Base-by-base conservation (phyloP, 805 yeast genomes). In the Myxozyma geophila region DNA sequence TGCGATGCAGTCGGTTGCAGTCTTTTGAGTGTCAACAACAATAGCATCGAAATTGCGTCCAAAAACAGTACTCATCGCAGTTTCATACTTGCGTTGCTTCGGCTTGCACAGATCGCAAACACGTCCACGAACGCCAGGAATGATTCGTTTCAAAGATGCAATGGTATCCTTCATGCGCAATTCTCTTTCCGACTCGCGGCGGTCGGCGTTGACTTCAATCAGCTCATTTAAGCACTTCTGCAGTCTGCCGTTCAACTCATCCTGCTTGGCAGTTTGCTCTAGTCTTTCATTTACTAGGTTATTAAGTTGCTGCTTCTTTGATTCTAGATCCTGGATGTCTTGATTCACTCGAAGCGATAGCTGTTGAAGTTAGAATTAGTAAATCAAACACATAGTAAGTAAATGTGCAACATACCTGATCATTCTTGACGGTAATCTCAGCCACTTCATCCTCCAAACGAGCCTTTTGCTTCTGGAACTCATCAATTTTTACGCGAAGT, bases 121-220 rank as follows among this genome's bases (percentile, higher is more conserved):
- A 10, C 91, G 75, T 2, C 98, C 98, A 68, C 82, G 82, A 2
- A 95, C 96, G 3, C 96, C 92, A 0, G 96, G 95, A 67, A 88
- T 83, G n/a, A 87, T 75, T 71, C 90, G 85, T 70, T 85, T 87
- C 59, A 95, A 76, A 59, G 85, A 81, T 0, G 86, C 76, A 1
- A 90, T 87, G 65, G 88, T 89, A 68, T 92, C 97, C 60, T 93
- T 80, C 48, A 89, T 76, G 66, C 81, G 84, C 55, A 82, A 81
- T 66, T 92, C 96, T 66, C 85, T 83, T 47, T 83, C 83, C 0
- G 92, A 80, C 70, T 90, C 97, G 68, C 93, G 83, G 74, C 87
- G 88, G 62, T 82, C 85, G 0, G 96, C 92, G 56, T 85, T 85
- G 43, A 90, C 76, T 59, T 89, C 96, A 64, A 88, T 88, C 52